Evolutionary conservation across 768 basidiomycete species (phyloP), one percentile per base, ranked within the genome.

Genomic region (Boletus edulis): DNA sequence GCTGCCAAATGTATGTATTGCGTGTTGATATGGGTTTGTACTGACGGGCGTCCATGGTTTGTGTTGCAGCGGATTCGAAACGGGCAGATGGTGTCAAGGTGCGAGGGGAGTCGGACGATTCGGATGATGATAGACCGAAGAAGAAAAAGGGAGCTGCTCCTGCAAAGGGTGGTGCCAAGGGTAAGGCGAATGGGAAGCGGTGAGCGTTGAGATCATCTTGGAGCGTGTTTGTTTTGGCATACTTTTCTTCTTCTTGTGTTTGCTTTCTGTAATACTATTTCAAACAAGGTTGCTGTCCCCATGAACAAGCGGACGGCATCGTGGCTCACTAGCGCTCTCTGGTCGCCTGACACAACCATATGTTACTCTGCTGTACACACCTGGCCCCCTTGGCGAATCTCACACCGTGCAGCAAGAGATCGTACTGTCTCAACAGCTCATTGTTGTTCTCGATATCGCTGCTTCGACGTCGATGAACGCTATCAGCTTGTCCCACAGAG

Each of bases 1-100:
- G 94, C 94, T 8, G 91, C 91, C 9, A 89, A 89, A 79, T 89
- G 86, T 91, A 65, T 62, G 77, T 55, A 40, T 27, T 35, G 18
- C 1, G 5, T n/a, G 24, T 42, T 5, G 49, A 20, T 34, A 12
- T 49, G 52, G 14, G 15, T 18, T 39, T 17, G 29, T 10, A 13
- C 39, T 54, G 52, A 58, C 44, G 24, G 3, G 11, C 5, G 4
- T 42, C 35, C 17, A 20, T 10, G 22, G 18, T 15, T 20, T 34
- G 24, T 27, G 11, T 37, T 52, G 8, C 48, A 82, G 81, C 81
- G 54, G 81, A 83, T 60, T 75, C 75, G 53, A 82, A 78, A 61
- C 77, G 78, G 45, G 74, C 70, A 24, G 66, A 67, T 0, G 81
- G 73, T 38, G 70, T 58, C 31, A 73, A 67, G 37, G 71, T 68